A percentile compares a stretch with the other conserved stretches of the same genome.
Evolutionary conservation across 164 flowering plant genomes (phyloP).

Genomic region (Stephania cephalantha): DNA sequence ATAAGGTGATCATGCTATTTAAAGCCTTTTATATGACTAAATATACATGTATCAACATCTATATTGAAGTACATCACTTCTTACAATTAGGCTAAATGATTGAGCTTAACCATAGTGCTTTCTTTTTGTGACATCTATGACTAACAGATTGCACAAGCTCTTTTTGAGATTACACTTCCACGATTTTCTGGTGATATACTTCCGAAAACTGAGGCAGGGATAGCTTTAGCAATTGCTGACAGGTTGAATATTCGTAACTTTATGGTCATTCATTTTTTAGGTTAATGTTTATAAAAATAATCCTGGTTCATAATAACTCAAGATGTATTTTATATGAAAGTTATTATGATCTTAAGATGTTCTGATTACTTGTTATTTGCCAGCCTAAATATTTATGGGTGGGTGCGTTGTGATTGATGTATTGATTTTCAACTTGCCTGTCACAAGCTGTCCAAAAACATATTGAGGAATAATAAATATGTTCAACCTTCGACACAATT

Average conservation of each 20-base stretch:
- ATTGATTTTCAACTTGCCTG: neutral
- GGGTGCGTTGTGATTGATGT: neutral
- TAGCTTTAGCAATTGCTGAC: slow-evolving; percentile 81
- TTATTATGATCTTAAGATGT: neutral
- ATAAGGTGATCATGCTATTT: too few relatives aligned
- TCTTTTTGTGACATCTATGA: neutral
- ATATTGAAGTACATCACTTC: too few relatives aligned
- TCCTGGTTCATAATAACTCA: neutral
- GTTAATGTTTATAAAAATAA: neutral
- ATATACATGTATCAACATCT: too few relatives aligned
- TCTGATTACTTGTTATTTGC: neutral
- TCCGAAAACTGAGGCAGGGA: slow-evolving; percentile 79
- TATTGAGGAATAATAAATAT: neutral
- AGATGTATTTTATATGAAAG: neutral
- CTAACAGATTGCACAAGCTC: slow-evolving; percentile 80
- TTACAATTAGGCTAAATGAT: too few relatives aligned
- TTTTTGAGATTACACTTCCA: slow-evolving; percentile 87
- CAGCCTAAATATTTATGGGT: neutral
- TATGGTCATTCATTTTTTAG: neutral
- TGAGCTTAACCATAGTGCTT: neutral
- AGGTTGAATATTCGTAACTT: slow-evolving; percentile 39
- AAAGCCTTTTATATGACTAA: too few relatives aligned
- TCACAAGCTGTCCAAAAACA: neutral
- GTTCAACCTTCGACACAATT: neutral
- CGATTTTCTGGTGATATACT: slow-evolving; percentile 83